Evolutionary conservation across 805 yeast species (phyloP), one percentile per base, ranked within the genome.

Genomic region (Millerozyma miso): DNA sequence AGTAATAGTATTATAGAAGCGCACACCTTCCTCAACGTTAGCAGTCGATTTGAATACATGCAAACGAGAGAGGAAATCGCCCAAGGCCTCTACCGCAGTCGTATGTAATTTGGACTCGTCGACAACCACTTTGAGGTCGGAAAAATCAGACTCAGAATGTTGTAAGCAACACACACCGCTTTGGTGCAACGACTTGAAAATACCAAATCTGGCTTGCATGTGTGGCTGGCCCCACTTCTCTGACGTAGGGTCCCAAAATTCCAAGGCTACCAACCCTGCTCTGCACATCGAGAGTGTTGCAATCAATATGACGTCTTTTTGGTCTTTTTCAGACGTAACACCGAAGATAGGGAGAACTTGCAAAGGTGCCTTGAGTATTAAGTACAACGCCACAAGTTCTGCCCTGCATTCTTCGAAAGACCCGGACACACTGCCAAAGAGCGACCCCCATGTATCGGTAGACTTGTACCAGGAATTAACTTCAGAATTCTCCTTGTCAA

Each of bases 331-430:
- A 5, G 72, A 69, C 14, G 65, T 62, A 58, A 80, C 82, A 2
- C 88, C 96, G 60, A 88, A 88, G 42, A 88, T 84, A 23, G 78
- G 76, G 49, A 88, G 71, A 29, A 88, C 73, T 41, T 80, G 73
- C n/a, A 47, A 37, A 14, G 74, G 73, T 44, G 79, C 71, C 62
- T 83, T 82, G 37, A 90, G 79, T 52, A 84, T 77, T 50, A 88
- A 74, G 59, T 77, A 85, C 79, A 88, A 77, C 4, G 96, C 96
- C 37, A 88, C 95, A 45, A 83, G 78, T 61, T 88, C 97, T 19
- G 97, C 97, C 53, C 97, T 79, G 61, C 96, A 88, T 63, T 88
- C 97, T 64, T 88, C 97, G 59, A 83, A 88, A 1, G 95, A 81
- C 19, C 96, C 96, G 5, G 96, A 85, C 47, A 83, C 62, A 3